Conservation (phyloP, 2,329 filamentous ascomycete species). For the Aspergillus luchuensis region DNA sequence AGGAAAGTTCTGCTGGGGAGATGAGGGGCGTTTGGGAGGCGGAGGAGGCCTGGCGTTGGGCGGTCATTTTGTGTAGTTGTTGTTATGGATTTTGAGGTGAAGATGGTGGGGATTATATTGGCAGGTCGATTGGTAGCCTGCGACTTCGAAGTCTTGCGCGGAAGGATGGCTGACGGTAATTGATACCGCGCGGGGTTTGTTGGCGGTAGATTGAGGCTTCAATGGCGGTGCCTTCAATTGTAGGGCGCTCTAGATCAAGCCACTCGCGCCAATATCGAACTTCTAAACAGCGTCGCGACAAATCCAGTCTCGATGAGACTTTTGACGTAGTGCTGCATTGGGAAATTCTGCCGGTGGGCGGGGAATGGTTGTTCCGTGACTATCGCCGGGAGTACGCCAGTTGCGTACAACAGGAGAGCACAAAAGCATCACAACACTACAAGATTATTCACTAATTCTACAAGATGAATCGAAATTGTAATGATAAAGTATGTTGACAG, state of each 20-base stretch:
- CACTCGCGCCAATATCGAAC: background rate
- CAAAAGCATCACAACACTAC: background rate
- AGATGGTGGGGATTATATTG: background rate
- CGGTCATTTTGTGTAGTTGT: constrained; percentile 55
- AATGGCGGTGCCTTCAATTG: background rate
- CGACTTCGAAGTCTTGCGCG: too few species aligned
- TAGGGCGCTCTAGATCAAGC: background rate
- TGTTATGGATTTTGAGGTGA: constrained; percentile 6
- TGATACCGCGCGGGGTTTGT: too few species aligned
- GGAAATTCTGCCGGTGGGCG: constrained; percentile 34
- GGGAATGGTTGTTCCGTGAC: constrained; percentile 34
- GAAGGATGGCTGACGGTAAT: too few species aligned
- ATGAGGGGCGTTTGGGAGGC: constrained; percentile 62
- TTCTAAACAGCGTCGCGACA: background rate
- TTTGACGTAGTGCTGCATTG: constrained; percentile 18
- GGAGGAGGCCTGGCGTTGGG: constrained; percentile 60
- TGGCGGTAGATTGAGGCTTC: too few species aligned
- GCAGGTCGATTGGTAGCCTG: too few species aligned
- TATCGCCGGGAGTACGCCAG: background rate
- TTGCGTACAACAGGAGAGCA: too few species aligned
- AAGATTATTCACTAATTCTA: background rate
- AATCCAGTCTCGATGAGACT: background rate
- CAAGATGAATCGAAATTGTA: background rate
- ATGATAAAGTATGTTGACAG: background rate
- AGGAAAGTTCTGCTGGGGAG: constrained; percentile 94